Conservation (phyloP, 306 rosid species). For the Quillaja saponaria region DNA sequence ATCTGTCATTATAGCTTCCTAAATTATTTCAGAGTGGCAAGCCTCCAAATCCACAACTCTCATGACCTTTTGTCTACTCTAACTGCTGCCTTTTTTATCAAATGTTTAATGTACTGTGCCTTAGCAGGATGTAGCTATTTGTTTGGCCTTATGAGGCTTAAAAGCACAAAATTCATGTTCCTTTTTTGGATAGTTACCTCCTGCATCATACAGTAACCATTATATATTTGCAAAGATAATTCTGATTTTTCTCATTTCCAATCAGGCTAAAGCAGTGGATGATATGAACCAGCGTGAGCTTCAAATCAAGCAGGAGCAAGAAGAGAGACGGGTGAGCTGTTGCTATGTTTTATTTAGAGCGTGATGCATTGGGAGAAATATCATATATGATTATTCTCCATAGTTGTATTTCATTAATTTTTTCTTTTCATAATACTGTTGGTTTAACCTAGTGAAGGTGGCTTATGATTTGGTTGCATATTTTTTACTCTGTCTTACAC, state of each 20-base stretch:
- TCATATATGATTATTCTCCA: slow-evolving; percentile 17
- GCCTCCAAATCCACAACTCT: not conserved
- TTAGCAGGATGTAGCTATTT: not conserved
- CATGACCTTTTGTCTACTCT: not conserved
- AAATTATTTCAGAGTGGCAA: not conserved
- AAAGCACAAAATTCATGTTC: slow-evolving; percentile 11
- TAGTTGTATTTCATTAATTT: not conserved
- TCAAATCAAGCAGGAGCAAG: slow-evolving; percentile 77
- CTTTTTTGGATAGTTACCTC: slow-evolving; percentile 14
- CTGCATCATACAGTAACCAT: slow-evolving; percentile 13
- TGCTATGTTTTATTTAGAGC: slow-evolving; percentile 16
- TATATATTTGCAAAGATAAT: slow-evolving; percentile 15
- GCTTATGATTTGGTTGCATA: no score
- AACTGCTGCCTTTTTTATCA: slow-evolving; percentile 13
- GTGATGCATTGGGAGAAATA: slow-evolving; percentile 13
- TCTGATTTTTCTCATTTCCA: slow-evolving; percentile 23
- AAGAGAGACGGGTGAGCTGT: slow-evolving; percentile 77
- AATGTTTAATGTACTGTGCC: slow-evolving; percentile 6
- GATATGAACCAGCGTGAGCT: slow-evolving; percentile 88
- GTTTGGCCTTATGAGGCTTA: not conserved
- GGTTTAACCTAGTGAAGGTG: no score
- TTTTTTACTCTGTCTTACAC: no score
- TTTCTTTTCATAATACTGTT: not conserved
- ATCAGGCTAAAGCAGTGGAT: slow-evolving; percentile 80
- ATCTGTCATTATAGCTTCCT: not conserved